phyloP scores from a whole-genome alignment of 2,329 filamentous ascomycete species.

The Talaromyces sp. region DNA sequence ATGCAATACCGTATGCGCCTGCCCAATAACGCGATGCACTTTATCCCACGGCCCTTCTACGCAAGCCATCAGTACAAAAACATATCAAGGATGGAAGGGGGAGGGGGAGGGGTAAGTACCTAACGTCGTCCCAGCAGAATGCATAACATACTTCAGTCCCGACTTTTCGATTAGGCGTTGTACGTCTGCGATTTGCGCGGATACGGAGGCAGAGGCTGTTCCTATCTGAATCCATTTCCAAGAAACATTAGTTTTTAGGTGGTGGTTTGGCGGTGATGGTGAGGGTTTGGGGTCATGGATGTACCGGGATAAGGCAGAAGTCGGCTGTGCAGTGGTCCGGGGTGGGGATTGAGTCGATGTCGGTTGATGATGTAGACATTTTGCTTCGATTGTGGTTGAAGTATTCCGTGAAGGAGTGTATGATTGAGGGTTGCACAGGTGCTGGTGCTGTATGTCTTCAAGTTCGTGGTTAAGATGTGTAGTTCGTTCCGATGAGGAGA shows the following conservation, averaged over 20 bases:
- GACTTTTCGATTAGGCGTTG: constrained; percentile 80
- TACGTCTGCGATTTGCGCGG: constrained; percentile 81
- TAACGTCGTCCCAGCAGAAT: constrained; percentile 89
- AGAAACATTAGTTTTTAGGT: neutral
- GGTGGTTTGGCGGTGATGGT: neutral
- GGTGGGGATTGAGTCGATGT: constrained; percentile 48
- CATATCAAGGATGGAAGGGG: neutral
- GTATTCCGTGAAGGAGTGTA: neutral
- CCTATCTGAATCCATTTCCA: constrained; percentile 60
- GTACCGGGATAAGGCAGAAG: constrained; percentile 74
- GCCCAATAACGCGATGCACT: constrained; percentile 81
- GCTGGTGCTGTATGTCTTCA: neutral
- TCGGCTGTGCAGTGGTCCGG: constrained; percentile 78
- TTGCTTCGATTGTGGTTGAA: neutral
- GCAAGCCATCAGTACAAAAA: neutral
- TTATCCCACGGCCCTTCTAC: constrained; percentile 88
- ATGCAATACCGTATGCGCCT: constrained; percentile 77
- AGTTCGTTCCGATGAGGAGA: neutral
- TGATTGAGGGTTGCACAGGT: neutral
- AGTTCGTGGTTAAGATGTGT: neutral
- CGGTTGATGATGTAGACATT: constrained; percentile 18
- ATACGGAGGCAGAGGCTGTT: constrained; percentile 72
- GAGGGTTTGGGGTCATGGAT: neutral
- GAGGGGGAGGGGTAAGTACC: constrained; percentile 55
- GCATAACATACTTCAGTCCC: constrained; percentile 82